phyloP scores from a whole-genome alignment of 1,284 basidiomycete species.

The Hemileia vastatrix region DNA sequence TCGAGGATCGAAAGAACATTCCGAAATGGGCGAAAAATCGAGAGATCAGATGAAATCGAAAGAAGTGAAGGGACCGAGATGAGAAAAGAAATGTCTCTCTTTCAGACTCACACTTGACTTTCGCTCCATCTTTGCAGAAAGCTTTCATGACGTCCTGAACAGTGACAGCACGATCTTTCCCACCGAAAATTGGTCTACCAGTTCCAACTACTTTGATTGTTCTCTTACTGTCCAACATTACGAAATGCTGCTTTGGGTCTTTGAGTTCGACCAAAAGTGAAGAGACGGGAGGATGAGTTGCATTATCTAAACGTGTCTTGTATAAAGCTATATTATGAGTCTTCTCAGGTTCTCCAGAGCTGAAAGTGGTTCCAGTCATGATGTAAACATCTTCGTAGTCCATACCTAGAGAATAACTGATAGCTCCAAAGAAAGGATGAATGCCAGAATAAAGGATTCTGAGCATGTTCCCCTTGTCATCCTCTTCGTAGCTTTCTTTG shows the following conservation, averaged over 20 bases:
- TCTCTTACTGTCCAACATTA: not conserved
- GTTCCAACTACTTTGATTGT: not conserved
- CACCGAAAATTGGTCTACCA: not conserved
- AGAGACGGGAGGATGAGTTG: not conserved
- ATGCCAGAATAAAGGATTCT: not conserved
- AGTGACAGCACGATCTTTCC: not conserved
- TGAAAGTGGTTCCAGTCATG: not conserved
- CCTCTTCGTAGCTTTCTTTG: not conserved
- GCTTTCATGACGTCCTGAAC: not conserved
- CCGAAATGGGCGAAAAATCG: no score
- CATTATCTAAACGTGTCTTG: not conserved
- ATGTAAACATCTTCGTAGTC: not conserved
- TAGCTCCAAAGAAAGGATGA: not conserved
- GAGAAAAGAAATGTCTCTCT: not conserved
- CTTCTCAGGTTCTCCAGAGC: not conserved
- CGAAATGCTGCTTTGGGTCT: not conserved
- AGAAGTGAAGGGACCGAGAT: not conserved
- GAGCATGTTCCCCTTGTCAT: not conserved
- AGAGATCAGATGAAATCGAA: no score
- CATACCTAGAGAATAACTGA: not conserved
- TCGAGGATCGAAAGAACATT: no score
- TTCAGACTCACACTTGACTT: not conserved
- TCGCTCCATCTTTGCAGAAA: not conserved
- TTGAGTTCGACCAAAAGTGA: not conserved
- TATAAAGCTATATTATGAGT: not conserved